Conservation (phyloP, 768 basidiomycete species). For the Cyathus striatus region DNA sequence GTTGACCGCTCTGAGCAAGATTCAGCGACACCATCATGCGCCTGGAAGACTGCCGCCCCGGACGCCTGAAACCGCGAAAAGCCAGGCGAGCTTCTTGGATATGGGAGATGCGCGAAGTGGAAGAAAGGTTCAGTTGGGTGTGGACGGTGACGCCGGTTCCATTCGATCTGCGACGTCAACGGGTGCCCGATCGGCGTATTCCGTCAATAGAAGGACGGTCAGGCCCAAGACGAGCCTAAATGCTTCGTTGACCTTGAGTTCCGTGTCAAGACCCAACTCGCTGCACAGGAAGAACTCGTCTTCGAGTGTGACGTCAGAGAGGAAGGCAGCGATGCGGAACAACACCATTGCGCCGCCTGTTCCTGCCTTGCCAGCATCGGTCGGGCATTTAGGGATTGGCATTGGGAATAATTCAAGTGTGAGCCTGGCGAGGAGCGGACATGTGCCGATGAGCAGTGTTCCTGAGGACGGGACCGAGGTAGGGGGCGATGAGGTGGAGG, state of each 20-base stretch:
- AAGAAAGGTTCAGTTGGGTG: slow-evolving; percentile 27
- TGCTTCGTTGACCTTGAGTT: slow-evolving; percentile 16
- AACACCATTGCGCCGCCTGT: slow-evolving; percentile 25
- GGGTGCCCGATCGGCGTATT: slow-evolving; percentile 43
- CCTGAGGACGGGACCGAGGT: slow-evolving; percentile 37
- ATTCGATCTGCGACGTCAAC: slow-evolving; percentile 47
- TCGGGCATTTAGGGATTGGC: slow-evolving; percentile 20
- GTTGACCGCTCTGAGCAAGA: slow-evolving; percentile 56
- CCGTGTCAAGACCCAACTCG: slow-evolving; percentile 28
- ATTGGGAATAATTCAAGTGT: slow-evolving; percentile 31
- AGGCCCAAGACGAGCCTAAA: slow-evolving; percentile 27
- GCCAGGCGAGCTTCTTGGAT: background rate
- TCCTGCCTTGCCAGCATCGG: slow-evolving; percentile 24
- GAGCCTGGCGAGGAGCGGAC: slow-evolving; percentile 49
- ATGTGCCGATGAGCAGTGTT: slow-evolving; percentile 47
- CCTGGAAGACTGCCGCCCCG: background rate
- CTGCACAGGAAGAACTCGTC: slow-evolving; percentile 53
- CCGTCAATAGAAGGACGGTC: slow-evolving; percentile 24
- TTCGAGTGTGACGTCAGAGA: slow-evolving; percentile 55
- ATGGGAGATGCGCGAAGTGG: slow-evolving; percentile 24
- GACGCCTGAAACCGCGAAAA: background rate
- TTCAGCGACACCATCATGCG: slow-evolving; percentile 22
- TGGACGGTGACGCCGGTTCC: slow-evolving; percentile 47
- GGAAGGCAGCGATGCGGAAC: slow-evolving; percentile 17
- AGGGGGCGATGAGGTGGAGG: slow-evolving; percentile 22